A percentile compares a stretch with the other conserved stretches of the same genome.
phyloP scores from a whole-genome alignment of 805 yeast species.

The Suhomyces vadensis region DNA sequence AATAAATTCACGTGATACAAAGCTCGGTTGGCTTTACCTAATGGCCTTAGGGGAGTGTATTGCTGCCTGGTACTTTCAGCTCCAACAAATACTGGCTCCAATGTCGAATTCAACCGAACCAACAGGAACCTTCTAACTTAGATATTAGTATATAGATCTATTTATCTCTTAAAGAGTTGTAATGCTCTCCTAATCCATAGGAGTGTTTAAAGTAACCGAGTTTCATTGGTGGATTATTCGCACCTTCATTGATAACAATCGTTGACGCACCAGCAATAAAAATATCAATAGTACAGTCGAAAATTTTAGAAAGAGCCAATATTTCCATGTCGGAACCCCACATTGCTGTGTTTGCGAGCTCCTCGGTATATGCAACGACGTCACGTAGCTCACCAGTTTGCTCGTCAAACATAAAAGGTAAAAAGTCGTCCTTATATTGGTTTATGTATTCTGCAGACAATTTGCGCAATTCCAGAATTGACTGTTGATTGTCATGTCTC shows the following conservation, averaged over 20 bases:
- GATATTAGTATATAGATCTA: not conserved
- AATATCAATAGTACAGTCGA: slow-evolving; percentile 71
- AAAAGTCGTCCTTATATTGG: slow-evolving; percentile 63
- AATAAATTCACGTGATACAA: slow-evolving; percentile 7
- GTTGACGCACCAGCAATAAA: slow-evolving; percentile 76
- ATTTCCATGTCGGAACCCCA: slow-evolving; percentile 98
- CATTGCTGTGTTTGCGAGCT: slow-evolving; percentile 73
- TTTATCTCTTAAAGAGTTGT: slow-evolving; percentile 59
- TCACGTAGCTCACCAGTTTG: slow-evolving; percentile 62
- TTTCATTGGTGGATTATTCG: slow-evolving; percentile 52
- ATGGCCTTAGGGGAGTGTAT: too few species aligned
- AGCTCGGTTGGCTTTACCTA: too few species aligned
- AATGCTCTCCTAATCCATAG: slow-evolving; percentile 93
- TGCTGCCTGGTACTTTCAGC: too few species aligned
- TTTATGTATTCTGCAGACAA: slow-evolving; percentile 68
- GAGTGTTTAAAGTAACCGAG: slow-evolving; percentile 82
- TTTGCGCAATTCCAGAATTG: slow-evolving; percentile 58
- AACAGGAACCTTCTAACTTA: too few species aligned
- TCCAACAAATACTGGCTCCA: too few species aligned
- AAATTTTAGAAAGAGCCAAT: slow-evolving; percentile 73
- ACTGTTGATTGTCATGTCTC: slow-evolving; percentile 44
- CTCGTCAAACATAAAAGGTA: slow-evolving; percentile 85
- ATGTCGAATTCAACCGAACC: too few species aligned
- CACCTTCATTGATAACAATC: slow-evolving; percentile 61
- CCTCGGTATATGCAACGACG: slow-evolving; percentile 65